A percentile compares a stretch with the other conserved stretches of the same genome.
Conservation (phyloP, 2,329 filamentous ascomycete species). For the Monosporascus sp. region DNA sequence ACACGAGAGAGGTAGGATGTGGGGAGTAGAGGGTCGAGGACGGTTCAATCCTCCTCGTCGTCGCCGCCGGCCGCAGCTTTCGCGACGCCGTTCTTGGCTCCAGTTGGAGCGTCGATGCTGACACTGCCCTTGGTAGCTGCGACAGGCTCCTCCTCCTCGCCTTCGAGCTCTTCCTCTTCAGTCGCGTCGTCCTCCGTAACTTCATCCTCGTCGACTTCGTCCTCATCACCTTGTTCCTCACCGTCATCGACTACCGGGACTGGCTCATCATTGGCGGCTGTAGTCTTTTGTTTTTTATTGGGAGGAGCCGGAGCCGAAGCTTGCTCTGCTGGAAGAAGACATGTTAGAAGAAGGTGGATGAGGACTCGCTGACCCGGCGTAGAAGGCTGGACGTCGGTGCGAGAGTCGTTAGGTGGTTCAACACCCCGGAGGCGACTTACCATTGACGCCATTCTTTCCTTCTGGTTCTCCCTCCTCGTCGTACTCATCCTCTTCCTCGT, state of each 20-base stretch:
- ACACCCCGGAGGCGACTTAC: conserved; percentile 14
- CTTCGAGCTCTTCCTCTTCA: conserved; percentile 15
- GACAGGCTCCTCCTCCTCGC: conserved; percentile 10
- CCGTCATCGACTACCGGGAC: conserved; percentile 19
- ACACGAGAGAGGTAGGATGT: too few relatives aligned
- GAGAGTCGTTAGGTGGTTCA: not conserved
- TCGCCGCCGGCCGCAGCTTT: conserved; percentile 16
- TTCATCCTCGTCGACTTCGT: conserved; percentile 19
- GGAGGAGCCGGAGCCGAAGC: conserved; percentile 21
- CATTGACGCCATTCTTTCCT: conserved; percentile 25
- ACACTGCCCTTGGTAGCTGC: conserved; percentile 21
- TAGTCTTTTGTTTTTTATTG: conserved; percentile 28
- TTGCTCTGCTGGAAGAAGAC: conserved; percentile 5
- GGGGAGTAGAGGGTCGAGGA: not conserved
- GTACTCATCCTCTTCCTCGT: conserved; percentile 25
- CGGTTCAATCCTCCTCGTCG: conserved; percentile 19
- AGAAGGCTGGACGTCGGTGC: not conserved
- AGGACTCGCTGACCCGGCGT: not conserved
- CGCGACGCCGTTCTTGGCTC: conserved; percentile 9
- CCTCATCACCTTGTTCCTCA: conserved; percentile 24
- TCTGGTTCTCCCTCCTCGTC: conserved; percentile 24
- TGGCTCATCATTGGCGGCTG: conserved; percentile 13
- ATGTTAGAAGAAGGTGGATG: conserved; percentile 1
- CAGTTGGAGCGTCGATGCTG: conserved; percentile 20
- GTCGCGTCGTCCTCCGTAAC: conserved; percentile 17